Percentiles rank a stretch among this genome's conserved stretches.
Conservation (phyloP, 192 early-diverging fungal species). For the Rhizoclosmatium globosum region DNA sequence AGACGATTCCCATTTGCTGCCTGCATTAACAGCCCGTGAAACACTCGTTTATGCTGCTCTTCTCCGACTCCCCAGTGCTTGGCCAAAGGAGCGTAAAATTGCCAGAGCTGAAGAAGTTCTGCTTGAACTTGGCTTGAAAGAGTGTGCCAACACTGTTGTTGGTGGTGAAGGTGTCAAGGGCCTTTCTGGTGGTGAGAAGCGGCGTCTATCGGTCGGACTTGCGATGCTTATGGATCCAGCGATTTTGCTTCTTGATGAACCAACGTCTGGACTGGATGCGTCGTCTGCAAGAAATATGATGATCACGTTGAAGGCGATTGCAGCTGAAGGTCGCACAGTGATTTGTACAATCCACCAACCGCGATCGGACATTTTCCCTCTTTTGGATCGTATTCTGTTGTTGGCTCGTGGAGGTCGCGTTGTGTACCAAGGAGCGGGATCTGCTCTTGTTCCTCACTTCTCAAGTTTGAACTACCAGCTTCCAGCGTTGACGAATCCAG, state of each 20-base stretch:
- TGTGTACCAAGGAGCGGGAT: slow-evolving; percentile 47
- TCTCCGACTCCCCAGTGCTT: slow-evolving; percentile 46
- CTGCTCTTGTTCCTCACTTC: slow-evolving; percentile 47
- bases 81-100: slow-evolving; percentile 42
- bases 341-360: slow-evolving; percentile 85
- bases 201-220: slow-evolving; percentile 73
- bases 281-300: too few relatives aligned
- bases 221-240: slow-evolving; percentile 47
- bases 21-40: slow-evolving; percentile 54
- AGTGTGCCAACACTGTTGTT: slow-evolving; percentile 53
- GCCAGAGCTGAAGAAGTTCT: slow-evolving; percentile 46
- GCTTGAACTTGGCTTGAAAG: slow-evolving; percentile 49
- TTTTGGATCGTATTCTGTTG: slow-evolving; percentile 64
- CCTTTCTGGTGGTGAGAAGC: slow-evolving; percentile 76
- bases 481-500: slow-evolving; percentile 50
- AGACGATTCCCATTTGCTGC: slow-evolving; percentile 53
- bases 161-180: slow-evolving; percentile 59
- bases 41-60: slow-evolving; percentile 52
- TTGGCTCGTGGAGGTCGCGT: slow-evolving; percentile 45
- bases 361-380: slow-evolving; percentile 76
- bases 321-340: slow-evolving; percentile 54
- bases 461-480: slow-evolving; percentile 34
- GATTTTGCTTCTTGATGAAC: slow-evolving; percentile 48
- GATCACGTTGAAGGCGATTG: slow-evolving; percentile 40
- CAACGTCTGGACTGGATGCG: slow-evolving; percentile 49